Evolutionary conservation across 768 basidiomycete species (phyloP), one percentile per base, ranked within the genome.

Genomic region (Naematelia aurantialba): DNA sequence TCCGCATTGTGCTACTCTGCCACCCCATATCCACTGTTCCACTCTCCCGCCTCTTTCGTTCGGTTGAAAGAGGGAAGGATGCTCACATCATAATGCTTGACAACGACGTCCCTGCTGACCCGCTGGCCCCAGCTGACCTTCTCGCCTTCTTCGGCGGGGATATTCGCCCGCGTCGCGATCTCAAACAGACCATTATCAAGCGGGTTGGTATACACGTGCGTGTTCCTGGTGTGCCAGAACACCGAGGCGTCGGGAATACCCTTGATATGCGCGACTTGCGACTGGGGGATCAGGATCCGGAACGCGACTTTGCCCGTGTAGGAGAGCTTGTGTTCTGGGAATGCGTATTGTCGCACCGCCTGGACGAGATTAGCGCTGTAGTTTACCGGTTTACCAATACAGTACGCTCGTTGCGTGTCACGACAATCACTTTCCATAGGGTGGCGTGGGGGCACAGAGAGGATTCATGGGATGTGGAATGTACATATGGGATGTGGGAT

Each of bases 261-360:
- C 4, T 30, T 51, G 25, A 68, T 59, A 34, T 68, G 63, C 10
- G 58, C 59, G 10, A 67, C 56, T 4, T 34, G 31, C 3, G 63
- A 58, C 42, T 59, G 56, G 13, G 69, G 69, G 21, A 65, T 60
- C 8, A 70, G 45, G 8, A 52, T 45, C 29, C 66, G 39, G 42
- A 60, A 70, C 12, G 62, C 62, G 24, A 66, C 66, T 42, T 64
- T 70, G 42, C 69, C 69, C n/a, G 69, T 70, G 47, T 59, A 70
- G 17, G 30, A 44, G 29, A 70, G 44, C 22, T 51, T 52, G 54
- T 70, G 69, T 13, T 67, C 62, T 8, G 69, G 69, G 54, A 68
- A 70, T 3, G 59, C 55, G 31, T 63, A 48, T 49, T 66, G 59
- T 30, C 69, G 58, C 5, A 70, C 66, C 21, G 58, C 63, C 68